Conservation (phyloP, 352 stramenopile genomes). For the Hyphochytrium catenoides region DNA sequence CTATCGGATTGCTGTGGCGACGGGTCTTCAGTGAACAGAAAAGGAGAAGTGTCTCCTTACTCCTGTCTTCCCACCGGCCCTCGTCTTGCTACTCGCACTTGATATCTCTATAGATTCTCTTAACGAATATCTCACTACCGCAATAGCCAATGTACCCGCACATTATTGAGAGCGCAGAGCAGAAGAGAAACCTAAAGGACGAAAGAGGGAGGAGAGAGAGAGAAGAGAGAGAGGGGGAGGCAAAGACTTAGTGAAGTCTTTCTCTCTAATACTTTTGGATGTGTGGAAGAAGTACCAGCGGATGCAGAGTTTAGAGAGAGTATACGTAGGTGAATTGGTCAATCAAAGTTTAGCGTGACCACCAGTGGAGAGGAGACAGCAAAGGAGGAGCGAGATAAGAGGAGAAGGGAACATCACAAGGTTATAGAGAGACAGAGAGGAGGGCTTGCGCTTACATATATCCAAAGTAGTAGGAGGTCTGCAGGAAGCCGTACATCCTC, state of each 20-base stretch:
- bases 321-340: too few relatives aligned
- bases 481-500: constrained; percentile 94
- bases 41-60: too few relatives aligned
- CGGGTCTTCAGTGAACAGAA: too few relatives aligned
- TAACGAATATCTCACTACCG: constrained; percentile 75
- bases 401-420: neutral
- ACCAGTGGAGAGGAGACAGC: too few relatives aligned
- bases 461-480: constrained; percentile 96
- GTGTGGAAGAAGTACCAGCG: constrained; percentile 1
- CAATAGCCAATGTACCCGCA: constrained; percentile 70
- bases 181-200: constrained; percentile 55
- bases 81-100: constrained; percentile 88
- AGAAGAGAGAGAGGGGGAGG: constrained; percentile 1
- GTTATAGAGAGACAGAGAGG: neutral
- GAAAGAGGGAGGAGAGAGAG: neutral
- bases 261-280: too few relatives aligned
- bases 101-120: constrained; percentile 83
- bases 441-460: constrained; percentile 67
- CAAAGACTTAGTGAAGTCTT: too few relatives aligned
- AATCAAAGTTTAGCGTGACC: too few relatives aligned
- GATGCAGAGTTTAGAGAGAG: neutral
- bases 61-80: too few relatives aligned
- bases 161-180: constrained; percentile 73
- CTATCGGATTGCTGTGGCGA: too few relatives aligned
- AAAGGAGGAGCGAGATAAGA: too few relatives aligned